Evolutionary conservation across 2,329 filamentous ascomycete genomes (phyloP), one percentile per base, ranked within the genome.

Genomic region (Trichoderma polysporum): DNA sequence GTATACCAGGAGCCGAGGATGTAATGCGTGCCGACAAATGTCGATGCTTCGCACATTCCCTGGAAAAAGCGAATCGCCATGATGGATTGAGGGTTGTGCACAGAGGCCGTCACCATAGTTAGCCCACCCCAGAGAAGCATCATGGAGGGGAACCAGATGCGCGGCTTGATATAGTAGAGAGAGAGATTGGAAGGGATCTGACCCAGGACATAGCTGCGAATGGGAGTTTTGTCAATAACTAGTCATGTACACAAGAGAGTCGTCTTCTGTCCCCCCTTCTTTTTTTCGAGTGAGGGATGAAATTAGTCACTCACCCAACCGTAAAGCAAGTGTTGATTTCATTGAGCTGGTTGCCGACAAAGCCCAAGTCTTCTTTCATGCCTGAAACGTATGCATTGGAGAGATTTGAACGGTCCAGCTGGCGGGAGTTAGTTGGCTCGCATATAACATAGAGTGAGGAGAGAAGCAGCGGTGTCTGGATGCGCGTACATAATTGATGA

Each of bases 111-210:
- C 31, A 79, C 79, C 85, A 90, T 88, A 2, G 88, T 91, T 29
- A 91, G 76, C 0, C 81, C 79, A 2, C 85, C 88, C 89, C 89
- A 91, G 66, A 86, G 72, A 22, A 89, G 66, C 84, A 89, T 88
- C 82, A 88, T 89, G 31, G 79, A 71, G 0, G 88, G 88, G 71
- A 89, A 89, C 79, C 86, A 90, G 68, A 86, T 80, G n/a, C 87
- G 82, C 2, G 88, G 88, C 58, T 83, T 83, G 68, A 91, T 73
- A 70, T 89, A 88, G 74, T 90, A 85, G 2, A 91, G 80, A 2
- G 86, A 86, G 9, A 90, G 74, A 71, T 88, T 89, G 61, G 83
- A 85, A 0, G 87, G 87, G 17, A 90, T 78, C 73, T 90, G 87
- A 1, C 88, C 87, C 4, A 89, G 72, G 29, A 83, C 76, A 58